Base-by-base conservation (phyloP, 2,329 filamentous ascomycete genomes). In the Tolypocladium guangdongense region DNA sequence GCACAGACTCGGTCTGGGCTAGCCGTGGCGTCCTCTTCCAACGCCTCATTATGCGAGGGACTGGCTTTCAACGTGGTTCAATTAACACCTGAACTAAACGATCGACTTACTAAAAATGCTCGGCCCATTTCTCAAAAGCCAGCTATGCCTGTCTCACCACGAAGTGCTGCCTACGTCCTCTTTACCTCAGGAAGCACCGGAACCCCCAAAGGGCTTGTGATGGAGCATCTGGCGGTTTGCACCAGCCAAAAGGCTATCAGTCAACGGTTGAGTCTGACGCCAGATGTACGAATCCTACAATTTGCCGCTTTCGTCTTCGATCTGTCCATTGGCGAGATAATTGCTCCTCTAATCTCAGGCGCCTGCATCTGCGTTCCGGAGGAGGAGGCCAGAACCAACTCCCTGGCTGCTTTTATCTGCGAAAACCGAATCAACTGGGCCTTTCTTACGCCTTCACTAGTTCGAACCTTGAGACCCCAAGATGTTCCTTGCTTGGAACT, bases 371-470 rank as follows among this genome's bases (percentile, higher is more conserved):
- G 7, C 37, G 11, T 39, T 8, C 37, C 37, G 7, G 52, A 51
- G 3, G 55, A 54, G 22, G 35, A 55, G 5, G 37, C 32, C 16
- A 48, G 52, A 2, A 47, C 54, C 43, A 52, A 56, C n/a, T 35
- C 36, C 20, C 38, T 58, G 4, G 30, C 38, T 6, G 30, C 43
- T 16, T 57, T 56, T 14, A 50, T 58, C 22, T 27, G 16, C 7
- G 38, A 52, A 4, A 50, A 45, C 22, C 4, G 22, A 3, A 39
- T 57, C 24, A 48, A 54, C 20, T 53, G 46, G 37, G 54, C 49
- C 8, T 52, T 45, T n/a, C 30, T 58, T 1, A 56, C 55, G 5
- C 56, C 56, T 14, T 8, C 50, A n/a, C 36, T 58, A 12, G 51
- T 35, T 6, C 16, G 50, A 6, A 53, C 51, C 6, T 20, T 58